Conservation (phyloP, 2,329 filamentous ascomycete species). For the Fusarium udum region DNA sequence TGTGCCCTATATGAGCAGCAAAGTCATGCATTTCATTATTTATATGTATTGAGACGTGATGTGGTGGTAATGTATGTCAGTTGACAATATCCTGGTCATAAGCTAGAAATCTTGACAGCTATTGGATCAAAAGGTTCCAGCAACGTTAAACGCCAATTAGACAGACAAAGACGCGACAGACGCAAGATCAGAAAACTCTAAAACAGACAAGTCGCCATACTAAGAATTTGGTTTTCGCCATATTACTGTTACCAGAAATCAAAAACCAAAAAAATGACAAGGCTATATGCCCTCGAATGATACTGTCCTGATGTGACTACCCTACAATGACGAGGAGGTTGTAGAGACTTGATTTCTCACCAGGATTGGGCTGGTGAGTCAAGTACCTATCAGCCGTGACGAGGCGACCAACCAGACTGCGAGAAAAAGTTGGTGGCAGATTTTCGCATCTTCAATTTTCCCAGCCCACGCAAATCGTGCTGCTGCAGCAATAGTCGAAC, state of each 20-base stretch:
- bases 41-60: background rate
- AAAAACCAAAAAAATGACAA: background rate
- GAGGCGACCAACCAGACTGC: conserved; percentile 8
- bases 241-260: background rate
- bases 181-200: background rate
- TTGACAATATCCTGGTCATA: background rate
- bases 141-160: background rate
- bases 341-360: background rate
- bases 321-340: background rate
- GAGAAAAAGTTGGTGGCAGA: conserved; percentile 27
- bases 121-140: background rate
- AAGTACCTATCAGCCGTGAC: background rate
- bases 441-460: conserved; percentile 15
- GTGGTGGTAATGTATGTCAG: too few species aligned
- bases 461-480: background rate
- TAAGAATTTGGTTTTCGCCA: background rate
- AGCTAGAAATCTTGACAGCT: background rate
- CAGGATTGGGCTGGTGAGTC: background rate
- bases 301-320: background rate
- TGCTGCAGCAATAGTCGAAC: background rate
- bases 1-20: background rate
- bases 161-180: background rate
- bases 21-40: background rate
- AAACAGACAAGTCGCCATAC: background rate
- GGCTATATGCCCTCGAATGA: background rate